Conservation (phyloP, 1,284 basidiomycete genomes). For the Apiotrichum montevideense region DNA sequence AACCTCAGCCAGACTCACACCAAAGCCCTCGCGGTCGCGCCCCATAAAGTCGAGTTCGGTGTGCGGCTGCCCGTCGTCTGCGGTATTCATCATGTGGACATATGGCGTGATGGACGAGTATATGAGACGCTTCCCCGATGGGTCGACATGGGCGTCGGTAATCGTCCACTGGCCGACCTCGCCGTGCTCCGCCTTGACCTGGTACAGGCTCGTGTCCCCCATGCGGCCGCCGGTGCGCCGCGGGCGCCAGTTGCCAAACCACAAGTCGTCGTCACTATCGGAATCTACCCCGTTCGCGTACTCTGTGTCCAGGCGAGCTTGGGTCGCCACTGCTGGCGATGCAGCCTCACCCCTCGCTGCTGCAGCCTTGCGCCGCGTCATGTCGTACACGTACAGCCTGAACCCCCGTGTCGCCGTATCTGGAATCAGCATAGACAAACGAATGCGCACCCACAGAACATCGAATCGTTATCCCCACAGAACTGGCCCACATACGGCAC, state of each 20-base stretch:
- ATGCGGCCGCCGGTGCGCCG: constrained; percentile 12
- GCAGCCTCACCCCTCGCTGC: neutral
- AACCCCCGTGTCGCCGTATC: constrained; percentile 62
- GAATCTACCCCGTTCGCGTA: neutral
- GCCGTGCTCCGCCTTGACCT: constrained; percentile 72
- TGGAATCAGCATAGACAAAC: neutral
- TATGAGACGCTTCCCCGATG: constrained; percentile 88
- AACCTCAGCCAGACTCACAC: constrained; percentile 33
- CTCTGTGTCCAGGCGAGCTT: constrained; percentile 5
- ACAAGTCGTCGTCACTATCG: constrained; percentile 49
- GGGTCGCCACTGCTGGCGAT: neutral
- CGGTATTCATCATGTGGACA: constrained; percentile 78
- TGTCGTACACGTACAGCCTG: constrained; percentile 80
- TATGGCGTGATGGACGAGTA: constrained; percentile 79
- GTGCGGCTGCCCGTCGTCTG: constrained; percentile 64
- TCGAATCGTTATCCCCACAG: constrained; percentile 51
- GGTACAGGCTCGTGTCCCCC: constrained; percentile 60
- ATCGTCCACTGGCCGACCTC: constrained; percentile 78
- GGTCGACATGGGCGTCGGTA: constrained; percentile 87
- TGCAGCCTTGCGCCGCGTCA: constrained; percentile 26
- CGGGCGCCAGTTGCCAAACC: constrained; percentile 8
- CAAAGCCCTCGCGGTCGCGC: constrained; percentile 50
- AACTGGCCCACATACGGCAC: constrained; percentile 93
- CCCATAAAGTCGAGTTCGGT: constrained; percentile 65
- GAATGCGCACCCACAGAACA: constrained; percentile 24